Evolutionary conservation across 352 stramenopile species (phyloP), one percentile per base, ranked within the genome.

Genomic region (Phytopythium montanum): DNA sequence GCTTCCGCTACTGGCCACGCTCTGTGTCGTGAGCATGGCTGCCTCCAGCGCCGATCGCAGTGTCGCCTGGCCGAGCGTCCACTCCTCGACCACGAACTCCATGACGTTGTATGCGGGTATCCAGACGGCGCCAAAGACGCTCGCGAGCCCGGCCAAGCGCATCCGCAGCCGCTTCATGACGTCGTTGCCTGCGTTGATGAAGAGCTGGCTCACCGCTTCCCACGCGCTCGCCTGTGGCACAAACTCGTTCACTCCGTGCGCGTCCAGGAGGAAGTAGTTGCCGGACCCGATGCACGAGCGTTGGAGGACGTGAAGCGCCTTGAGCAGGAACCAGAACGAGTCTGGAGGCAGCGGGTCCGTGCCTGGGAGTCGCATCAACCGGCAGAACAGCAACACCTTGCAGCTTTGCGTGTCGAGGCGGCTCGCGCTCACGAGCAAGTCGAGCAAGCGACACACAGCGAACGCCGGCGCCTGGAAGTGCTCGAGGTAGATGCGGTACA

Each of bases 251-350:
- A 76, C 69, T 0, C 70, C 72, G 44, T 66, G 67, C 19, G 54
- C 64, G 28, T 87, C 76, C 12, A 79, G 62, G 16, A 79, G 46
- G 38, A 79, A 87, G 53, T 87, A 84, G 26, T 75, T 65, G 0
- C 71, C 69, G 0, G 61, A 67, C 38, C 65, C 76, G 19, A 46
- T 54, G 62, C 69, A 81, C 19, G 62, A 65, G 14, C 70, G 68
- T 59, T 82, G 73, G 13, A 87, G 60, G 3, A 82, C 59, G 31
- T 84, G 72, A 1, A 81, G 39, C 2, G 72, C 61, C 62, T 84
- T 81, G 2, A 87, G 52, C 10, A 75, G 61, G 48, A 87, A 87
- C 76, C 76, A 87, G 26, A 81, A 79, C n/a, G 72, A 73, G 29
- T 74, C 70, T 0, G 48, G 42, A 5, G 71, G 54, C 12, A 87